A percentile compares a stretch with the other conserved stretches of the same genome.
phyloP scores from a whole-genome alignment of 495 filamentous ascomycete genomes.

The Trichoderma virens region DNA sequence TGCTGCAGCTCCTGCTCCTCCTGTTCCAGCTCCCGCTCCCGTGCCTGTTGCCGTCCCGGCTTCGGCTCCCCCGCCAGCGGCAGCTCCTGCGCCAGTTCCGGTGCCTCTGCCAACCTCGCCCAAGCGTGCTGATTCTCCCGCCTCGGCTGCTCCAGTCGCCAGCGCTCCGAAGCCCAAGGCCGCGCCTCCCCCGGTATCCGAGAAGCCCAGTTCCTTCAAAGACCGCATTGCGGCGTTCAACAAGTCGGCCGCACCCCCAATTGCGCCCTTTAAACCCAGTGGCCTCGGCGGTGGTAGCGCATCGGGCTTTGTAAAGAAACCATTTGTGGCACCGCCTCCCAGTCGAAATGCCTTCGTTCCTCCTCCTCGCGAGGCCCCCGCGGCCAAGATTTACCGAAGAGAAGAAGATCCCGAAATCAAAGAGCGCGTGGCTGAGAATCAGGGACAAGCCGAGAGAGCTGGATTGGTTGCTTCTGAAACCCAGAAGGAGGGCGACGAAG shows the following conservation, averaged over 20 bases:
- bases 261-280: slow-evolving; percentile 79
- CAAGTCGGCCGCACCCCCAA: slow-evolving; percentile 73
- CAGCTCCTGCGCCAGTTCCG: slow-evolving; percentile 29
- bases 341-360: slow-evolving; percentile 89
- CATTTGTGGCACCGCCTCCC: slow-evolving; percentile 94
- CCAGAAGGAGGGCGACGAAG: slow-evolving; percentile 47
- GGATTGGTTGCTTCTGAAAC: slow-evolving; percentile 42
- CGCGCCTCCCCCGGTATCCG: slow-evolving; percentile 58
- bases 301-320: slow-evolving; percentile 83
- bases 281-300: slow-evolving; percentile 48
- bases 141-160: slow-evolving; percentile 29
- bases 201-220: slow-evolving; percentile 81
- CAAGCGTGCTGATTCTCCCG: slow-evolving; percentile 21
- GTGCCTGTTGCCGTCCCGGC: slow-evolving; percentile 11
- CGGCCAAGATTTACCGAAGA: slow-evolving; percentile 70
- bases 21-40: slow-evolving; percentile 19
- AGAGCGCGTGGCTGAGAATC: slow-evolving; percentile 52
- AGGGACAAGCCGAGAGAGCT: slow-evolving; percentile 50
- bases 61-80: slow-evolving; percentile 20
- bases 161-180: slow-evolving; percentile 37
- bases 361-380: slow-evolving; percentile 51
- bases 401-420: slow-evolving; percentile 84
- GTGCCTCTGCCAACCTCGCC: slow-evolving; percentile 27
- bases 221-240: slow-evolving; percentile 98
- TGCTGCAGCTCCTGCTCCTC: slow-evolving; percentile 14